Percentiles rank a stretch among this genome's conserved stretches.
phyloP scores from a whole-genome alignment of 805 yeast genomes.

The Grigorovia transvaalensis region DNA sequence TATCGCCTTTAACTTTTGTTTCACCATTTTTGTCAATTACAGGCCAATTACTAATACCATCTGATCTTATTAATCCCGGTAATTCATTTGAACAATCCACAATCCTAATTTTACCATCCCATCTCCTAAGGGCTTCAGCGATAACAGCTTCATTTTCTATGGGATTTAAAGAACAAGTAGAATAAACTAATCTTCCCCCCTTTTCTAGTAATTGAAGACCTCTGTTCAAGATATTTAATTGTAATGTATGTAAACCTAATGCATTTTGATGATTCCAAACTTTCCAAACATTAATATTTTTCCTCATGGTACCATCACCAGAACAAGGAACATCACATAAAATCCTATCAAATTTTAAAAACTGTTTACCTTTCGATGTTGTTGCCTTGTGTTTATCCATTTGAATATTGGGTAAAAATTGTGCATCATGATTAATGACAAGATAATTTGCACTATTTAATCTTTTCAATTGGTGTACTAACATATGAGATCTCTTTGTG shows the following conservation, averaged over 20 bases:
- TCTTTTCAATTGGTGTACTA: slow-evolving; percentile 93
- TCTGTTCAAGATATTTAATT: slow-evolving; percentile 76
- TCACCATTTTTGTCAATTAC: slow-evolving; percentile 74
- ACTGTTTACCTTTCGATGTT: slow-evolving; percentile 25
- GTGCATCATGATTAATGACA: slow-evolving; percentile 96
- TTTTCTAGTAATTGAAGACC: slow-evolving; percentile 79
- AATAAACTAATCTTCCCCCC: slow-evolving; percentile 90
- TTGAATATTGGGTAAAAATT: slow-evolving; percentile 77
- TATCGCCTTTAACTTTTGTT: slow-evolving; percentile 41
- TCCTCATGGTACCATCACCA: slow-evolving; percentile 98
- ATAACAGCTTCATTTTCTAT: slow-evolving; percentile 96
- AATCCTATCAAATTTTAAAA: slow-evolving; percentile 78
- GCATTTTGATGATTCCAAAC: slow-evolving; percentile 88
- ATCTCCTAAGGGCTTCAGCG: slow-evolving; percentile 77
- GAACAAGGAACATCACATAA: slow-evolving; percentile 98
- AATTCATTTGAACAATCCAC: slow-evolving; percentile 62
- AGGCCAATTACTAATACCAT: slow-evolving; percentile 74
- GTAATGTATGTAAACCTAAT: slow-evolving; percentile 80
- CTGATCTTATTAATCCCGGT: slow-evolving; percentile 66
- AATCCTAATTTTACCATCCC: slow-evolving; percentile 55
- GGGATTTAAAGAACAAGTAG: slow-evolving; percentile 93
- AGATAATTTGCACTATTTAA: slow-evolving; percentile 84
- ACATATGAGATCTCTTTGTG: slow-evolving; percentile 91
- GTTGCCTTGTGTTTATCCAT: slow-evolving; percentile 17
- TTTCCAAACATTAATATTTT: slow-evolving; percentile 90